Conservation (phyloP, 495 filamentous ascomycete genomes). For the Aspergillus cavernicola region DNA sequence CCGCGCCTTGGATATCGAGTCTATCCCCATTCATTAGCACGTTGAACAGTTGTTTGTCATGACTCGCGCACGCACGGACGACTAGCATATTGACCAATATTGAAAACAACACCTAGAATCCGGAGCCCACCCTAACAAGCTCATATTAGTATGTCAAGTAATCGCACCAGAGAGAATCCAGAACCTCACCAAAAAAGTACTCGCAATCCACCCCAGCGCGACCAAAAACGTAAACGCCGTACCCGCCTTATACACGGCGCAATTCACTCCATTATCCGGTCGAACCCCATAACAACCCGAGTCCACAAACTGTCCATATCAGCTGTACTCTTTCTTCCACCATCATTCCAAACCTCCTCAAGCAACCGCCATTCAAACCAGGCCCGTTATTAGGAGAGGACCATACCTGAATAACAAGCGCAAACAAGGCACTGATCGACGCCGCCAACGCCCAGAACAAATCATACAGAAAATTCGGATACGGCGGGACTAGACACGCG, state of each 20-base stretch:
- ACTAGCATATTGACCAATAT: not conserved
- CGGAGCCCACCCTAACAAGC: too few relatives aligned
- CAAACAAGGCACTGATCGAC: not conserved
- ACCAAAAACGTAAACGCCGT: conserved; percentile 11
- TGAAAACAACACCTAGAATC: not conserved
- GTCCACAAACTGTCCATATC: conserved; percentile 8
- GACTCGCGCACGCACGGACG: too few relatives aligned
- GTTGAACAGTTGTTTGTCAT: too few relatives aligned
- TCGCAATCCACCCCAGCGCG: not conserved
- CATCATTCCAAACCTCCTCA: not conserved
- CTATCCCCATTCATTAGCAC: too few relatives aligned
- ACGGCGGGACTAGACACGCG: conserved; percentile 5
- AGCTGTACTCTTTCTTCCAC: not conserved
- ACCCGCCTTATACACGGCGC: conserved; percentile 6
- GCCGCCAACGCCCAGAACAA: conserved; percentile 1
- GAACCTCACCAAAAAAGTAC: conserved; percentile 1
- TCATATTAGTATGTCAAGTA: too few relatives aligned
- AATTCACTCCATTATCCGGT: not conserved
- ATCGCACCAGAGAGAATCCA: too few relatives aligned
- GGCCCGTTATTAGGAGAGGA: too few relatives aligned
- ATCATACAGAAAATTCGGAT: conserved; percentile 11
- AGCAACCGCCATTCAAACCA: not conserved
- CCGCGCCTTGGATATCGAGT: not conserved
- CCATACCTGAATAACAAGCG: conserved; percentile 7
- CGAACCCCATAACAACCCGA: conserved; percentile 9